Base-by-base conservation (phyloP, 148 eudicot genomes). In the Agrostemma githago region DNA sequence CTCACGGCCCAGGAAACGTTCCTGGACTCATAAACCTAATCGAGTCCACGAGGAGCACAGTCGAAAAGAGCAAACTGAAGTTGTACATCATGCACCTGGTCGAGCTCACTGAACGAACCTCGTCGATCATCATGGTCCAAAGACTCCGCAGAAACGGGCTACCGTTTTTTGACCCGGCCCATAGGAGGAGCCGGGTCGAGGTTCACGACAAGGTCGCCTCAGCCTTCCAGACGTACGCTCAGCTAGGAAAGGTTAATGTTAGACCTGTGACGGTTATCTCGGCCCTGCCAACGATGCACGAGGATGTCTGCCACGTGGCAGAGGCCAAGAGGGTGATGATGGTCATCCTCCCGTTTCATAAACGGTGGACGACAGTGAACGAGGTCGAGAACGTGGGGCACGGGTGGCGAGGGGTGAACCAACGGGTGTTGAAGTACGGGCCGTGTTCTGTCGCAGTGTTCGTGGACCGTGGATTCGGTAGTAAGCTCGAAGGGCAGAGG, bases 381-480 rank as follows among this genome's bases (percentile, higher is more conserved):
- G 74, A 44, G 0, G 64, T 89, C 17, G 97, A 89, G 78, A 85
- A 80, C 14, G 72, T 88, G 3, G 89, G 94, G 2, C 78, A 78
- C 5, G 92, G 88, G 1, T 80, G 87, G 77, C 69, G 84, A 37
- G 79, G 62, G 10, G 89, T 89, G 15, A 91, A 86, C 66, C 81
- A 65, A 34, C 84, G 81, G 77, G 92, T 89, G 68, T 76, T 91
- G 42, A 82, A 84, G 58, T 79, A 82, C 5, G 88, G 94, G 0
- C 85, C 89, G 2, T 89, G 94, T 21, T 86, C 97, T 3, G 94
- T 89, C 5, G 86, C 85, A 6, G 85, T 91, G 37, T 61, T 91
- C 4, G 82, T 91, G 37, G 94, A 89, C 64, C 91, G 97, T 26
- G 97, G 94, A 5, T 86, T 91, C 2, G 90, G 85, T 78, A 10